Evolutionary conservation across 352 stramenopile species (phyloP).

Genomic region (Pythium dissotocum): DNA sequence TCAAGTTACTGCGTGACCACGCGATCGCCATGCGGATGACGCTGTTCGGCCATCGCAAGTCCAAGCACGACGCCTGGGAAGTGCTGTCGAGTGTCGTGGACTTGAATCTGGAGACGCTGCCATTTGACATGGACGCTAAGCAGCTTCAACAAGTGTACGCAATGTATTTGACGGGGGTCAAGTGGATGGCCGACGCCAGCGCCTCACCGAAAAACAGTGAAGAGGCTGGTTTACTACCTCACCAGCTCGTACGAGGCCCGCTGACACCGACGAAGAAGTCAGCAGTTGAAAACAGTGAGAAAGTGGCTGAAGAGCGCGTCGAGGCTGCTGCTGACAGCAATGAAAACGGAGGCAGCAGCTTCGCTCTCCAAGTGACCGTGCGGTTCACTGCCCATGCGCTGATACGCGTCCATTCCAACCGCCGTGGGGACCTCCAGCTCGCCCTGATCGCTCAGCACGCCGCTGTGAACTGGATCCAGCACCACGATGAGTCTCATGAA

Average conservation of each 20-base stretch:
- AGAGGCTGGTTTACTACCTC: conserved; percentile 6
- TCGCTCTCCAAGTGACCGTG: conserved; percentile 60
- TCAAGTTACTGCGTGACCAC: conserved; percentile 45
- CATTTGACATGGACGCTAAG: conserved; percentile 42
- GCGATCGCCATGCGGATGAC: conserved; percentile 53
- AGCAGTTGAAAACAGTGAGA: not conserved
- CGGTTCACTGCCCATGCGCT: conserved; percentile 45
- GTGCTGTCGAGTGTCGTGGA: conserved; percentile 61
- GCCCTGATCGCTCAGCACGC: conserved; percentile 38
- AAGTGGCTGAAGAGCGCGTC: not conserved
- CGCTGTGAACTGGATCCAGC: conserved; percentile 52
- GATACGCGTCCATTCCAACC: conserved; percentile 41
- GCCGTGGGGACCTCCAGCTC: conserved; percentile 40
- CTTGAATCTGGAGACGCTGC: conserved; percentile 48
- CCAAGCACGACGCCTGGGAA: conserved; percentile 43
- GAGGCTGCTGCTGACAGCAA: not conserved
- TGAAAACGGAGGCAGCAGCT: conserved; percentile 28
- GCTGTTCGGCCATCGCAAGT: conserved; percentile 49
- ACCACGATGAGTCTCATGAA: conserved; percentile 39
- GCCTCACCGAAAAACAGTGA: not conserved
- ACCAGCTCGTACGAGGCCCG: conserved; percentile 11
- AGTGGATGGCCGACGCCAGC: conserved; percentile 12
- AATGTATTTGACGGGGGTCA: conserved; percentile 1
- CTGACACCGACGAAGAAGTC: conserved; percentile 15
- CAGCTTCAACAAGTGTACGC: conserved; percentile 38